Evolutionary conservation across 495 filamentous ascomycete genomes (phyloP).

Genomic region (Penicillium lagena): DNA sequence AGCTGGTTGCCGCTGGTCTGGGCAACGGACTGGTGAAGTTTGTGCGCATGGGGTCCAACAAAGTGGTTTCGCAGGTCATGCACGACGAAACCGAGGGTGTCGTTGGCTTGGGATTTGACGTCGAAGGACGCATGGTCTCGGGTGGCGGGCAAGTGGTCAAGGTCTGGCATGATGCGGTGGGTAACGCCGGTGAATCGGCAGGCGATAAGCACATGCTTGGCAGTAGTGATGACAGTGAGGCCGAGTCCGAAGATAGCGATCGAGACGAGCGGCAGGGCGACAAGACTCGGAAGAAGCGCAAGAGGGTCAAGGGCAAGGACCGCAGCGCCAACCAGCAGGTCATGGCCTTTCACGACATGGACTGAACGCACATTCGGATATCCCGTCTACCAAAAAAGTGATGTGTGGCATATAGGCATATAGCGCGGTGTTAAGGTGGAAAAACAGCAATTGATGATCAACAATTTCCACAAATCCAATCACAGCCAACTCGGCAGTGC

Average conservation of each 20-base stretch:
- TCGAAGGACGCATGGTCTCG: constrained; percentile 75
- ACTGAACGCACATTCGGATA: constrained; percentile 30
- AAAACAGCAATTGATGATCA: neutral
- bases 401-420: constrained; percentile 1
- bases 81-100: constrained; percentile 86
- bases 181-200: constrained; percentile 28
- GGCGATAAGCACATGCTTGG: constrained; percentile 28
- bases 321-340: constrained; percentile 49
- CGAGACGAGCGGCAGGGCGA: constrained; percentile 22
- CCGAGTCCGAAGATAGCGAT: constrained; percentile 39
- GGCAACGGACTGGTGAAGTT: constrained; percentile 62
- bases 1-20: constrained; percentile 66
- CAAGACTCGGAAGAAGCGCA: constrained; percentile 51
- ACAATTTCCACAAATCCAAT: neutral
- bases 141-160: constrained; percentile 79
- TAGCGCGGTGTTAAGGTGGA: neutral
- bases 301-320: constrained; percentile 50
- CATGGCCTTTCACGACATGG: constrained; percentile 59
- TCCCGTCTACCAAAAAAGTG: constrained; percentile 10
- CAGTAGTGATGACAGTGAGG: constrained; percentile 37
- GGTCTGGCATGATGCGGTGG: constrained; percentile 65
- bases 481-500: neutral
- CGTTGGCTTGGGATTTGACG: constrained; percentile 72
- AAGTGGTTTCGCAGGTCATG: constrained; percentile 51
- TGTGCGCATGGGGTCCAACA: constrained; percentile 51